Evolutionary conservation across 2,329 filamentous ascomycete species (phyloP), one percentile per base, ranked within the genome.

Genomic region (Pyrenochaeta sp.): DNA sequence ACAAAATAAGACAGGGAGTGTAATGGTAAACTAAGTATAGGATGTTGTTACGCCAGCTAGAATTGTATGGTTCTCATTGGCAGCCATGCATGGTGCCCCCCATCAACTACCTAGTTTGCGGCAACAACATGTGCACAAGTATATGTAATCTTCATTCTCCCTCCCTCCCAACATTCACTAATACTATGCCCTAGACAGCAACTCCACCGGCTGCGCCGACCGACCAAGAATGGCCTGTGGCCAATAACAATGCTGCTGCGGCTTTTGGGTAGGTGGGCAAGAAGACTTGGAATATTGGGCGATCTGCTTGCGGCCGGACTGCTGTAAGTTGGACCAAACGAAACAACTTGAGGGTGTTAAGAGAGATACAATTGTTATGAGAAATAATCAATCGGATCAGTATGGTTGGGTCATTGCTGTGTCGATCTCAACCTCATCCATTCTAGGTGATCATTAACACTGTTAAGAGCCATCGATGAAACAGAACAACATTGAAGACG

Each of bases 91-190:
- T 45, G 43, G 18, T 45, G 43, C 27, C 43, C 43, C 3, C 5
- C 29, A 21, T n/a, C n/a, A 20, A 45, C 31, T 45, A 35, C 30
- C 30, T 20, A 35, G 35, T 31, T 20, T 45, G 43, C 30, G 43
- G 43, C 30, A 45, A 32, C n/a, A 45, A 29, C 6, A 45, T 45
- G 43, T 45, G 43, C 14, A 45, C 43, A 35, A 35, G 43, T 45
- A 35, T 6, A 20, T 11, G 14, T 12, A 4, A 6, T 12, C 11
- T 36, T 33, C 29, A 4, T 31, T 36, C 18, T 18, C 18, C 23
- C n/a, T 17, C 15, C 42, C 2, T 14, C 17, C 23, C 7, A 12
- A 20, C n/a, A 20, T 9, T 3, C 1, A 20, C 14, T 32, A 2
- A 30, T 17, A 18, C 2, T 6, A 15, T 15, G 14, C 31, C 18